A percentile compares a stretch with the other conserved stretches of the same genome.
Evolutionary conservation across 2,329 filamentous ascomycete genomes (phyloP).

Genomic region (Beauveria pseudobassiana): DNA sequence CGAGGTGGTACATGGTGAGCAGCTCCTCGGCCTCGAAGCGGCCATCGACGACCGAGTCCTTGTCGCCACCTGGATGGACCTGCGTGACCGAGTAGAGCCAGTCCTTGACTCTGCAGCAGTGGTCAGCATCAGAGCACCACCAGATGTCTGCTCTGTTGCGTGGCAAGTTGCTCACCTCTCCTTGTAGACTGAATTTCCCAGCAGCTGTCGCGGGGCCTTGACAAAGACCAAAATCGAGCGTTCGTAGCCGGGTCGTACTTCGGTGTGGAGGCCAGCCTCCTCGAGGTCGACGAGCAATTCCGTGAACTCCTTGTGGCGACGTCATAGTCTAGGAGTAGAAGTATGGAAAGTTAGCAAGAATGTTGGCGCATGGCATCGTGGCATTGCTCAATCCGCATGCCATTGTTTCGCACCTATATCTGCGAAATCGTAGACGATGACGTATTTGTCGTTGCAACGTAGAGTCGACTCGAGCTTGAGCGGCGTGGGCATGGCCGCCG

Average conservation of each 20-base stretch:
- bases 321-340: conserved; percentile 22
- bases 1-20: conserved; percentile 62
- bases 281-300: conserved; percentile 51
- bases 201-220: conserved; percentile 52
- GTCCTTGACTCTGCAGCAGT: conserved; percentile 54
- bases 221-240: conserved; percentile 61
- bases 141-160: not conserved
- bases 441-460: conserved; percentile 32
- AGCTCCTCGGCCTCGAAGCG: conserved; percentile 58
- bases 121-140: not conserved
- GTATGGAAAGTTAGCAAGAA: not conserved
- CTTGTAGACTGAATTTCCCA: conserved; percentile 60
- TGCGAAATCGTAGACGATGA: conserved; percentile 31
- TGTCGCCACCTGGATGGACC: conserved; percentile 50
- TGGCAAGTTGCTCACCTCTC: conserved; percentile 40
- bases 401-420: conserved; percentile 22
- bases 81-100: conserved; percentile 66
- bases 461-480: not conserved
- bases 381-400: not conserved
- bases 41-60: conserved; percentile 43
- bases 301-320: conserved; percentile 27
- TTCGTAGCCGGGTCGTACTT: conserved; percentile 65
- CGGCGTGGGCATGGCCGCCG: not conserved
- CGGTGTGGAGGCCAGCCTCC: conserved; percentile 57
- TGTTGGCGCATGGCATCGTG: not conserved